Conservation (phyloP, 139 green algal species). For the Medakamo hakoo region DNA sequence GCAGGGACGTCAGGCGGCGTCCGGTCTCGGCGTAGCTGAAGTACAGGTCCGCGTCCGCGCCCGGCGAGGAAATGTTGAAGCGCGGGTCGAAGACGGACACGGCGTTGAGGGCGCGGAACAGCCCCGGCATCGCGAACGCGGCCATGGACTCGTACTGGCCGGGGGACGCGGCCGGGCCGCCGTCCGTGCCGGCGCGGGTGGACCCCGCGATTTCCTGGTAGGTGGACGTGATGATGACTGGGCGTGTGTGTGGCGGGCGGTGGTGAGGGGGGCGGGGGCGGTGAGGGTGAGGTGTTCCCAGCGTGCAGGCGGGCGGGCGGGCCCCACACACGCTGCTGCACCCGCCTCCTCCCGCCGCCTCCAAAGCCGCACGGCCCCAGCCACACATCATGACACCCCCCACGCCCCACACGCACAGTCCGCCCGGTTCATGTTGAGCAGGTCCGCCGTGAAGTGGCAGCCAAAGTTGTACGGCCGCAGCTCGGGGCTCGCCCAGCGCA, state of each 20-base stretch:
- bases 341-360: neutral
- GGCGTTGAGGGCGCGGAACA: slow-evolving; percentile 45
- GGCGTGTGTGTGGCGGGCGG: neutral
- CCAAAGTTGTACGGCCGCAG: slow-evolving; percentile 47
- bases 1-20: slow-evolving; percentile 40
- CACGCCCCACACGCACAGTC: no score
- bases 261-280: neutral
- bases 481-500: slow-evolving; percentile 40
- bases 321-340: no score
- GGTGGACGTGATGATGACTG: slow-evolving; percentile 33
- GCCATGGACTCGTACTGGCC: slow-evolving; percentile 66
- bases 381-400: slow-evolving; percentile 49
- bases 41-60: slow-evolving; percentile 59
- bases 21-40: slow-evolving; percentile 50
- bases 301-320: no score
- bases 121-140: slow-evolving; percentile 58
- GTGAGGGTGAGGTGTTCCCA: neutral
- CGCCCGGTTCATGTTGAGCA: slow-evolving; percentile 65
- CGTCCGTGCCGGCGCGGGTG: neutral
- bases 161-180: slow-evolving; percentile 21
- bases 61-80: slow-evolving; percentile 77
- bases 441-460: slow-evolving; percentile 74
- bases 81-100: slow-evolving; percentile 55
- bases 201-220: slow-evolving; percentile 57
- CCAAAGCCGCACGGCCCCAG: neutral